phyloP scores from a whole-genome alignment of 768 basidiomycete genomes.

The Coprinellus micaceus region DNA sequence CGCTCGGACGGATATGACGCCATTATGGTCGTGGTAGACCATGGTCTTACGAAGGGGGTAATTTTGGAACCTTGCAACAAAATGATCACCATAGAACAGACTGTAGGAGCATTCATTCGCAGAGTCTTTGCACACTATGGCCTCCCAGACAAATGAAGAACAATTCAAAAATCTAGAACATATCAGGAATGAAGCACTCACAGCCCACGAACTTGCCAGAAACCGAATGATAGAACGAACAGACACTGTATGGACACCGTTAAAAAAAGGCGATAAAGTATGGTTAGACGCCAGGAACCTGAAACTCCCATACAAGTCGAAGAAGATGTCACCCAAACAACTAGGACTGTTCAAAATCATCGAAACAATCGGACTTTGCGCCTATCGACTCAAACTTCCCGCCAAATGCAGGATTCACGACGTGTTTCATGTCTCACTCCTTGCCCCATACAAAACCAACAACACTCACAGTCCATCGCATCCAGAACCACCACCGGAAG shows the following conservation, averaged over 20 bases:
- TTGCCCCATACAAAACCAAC: too few species aligned
- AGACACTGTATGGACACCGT: slow-evolving; percentile 5
- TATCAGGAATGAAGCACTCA: slow-evolving; percentile 14
- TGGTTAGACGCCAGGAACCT: slow-evolving; percentile 17
- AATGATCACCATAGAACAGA: too few species aligned
- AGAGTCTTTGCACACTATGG: slow-evolving; percentile 11
- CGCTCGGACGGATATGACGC: too few species aligned
- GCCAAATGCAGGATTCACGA: slow-evolving; percentile 13
- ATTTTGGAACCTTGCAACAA: too few species aligned
- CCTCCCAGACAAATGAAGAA: slow-evolving; percentile 16
- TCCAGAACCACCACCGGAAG: too few species aligned
- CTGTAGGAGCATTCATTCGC: too few species aligned
- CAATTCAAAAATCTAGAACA: neutral
- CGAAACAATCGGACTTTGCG: slow-evolving; percentile 7
- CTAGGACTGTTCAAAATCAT: too few species aligned
- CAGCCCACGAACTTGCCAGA: slow-evolving; percentile 16
- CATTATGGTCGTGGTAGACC: too few species aligned
- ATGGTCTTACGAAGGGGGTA: too few species aligned
- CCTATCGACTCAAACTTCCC: slow-evolving; percentile 14
- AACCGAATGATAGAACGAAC: slow-evolving; percentile 8
- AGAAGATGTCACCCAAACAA: slow-evolving; percentile 14
- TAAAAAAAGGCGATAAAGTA: too few species aligned
- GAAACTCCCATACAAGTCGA: slow-evolving; percentile 4
- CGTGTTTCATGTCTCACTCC: slow-evolving; percentile 2
- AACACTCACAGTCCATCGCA: too few species aligned